Conservation (phyloP, 805 yeast species). For the Candida railenensis region DNA sequence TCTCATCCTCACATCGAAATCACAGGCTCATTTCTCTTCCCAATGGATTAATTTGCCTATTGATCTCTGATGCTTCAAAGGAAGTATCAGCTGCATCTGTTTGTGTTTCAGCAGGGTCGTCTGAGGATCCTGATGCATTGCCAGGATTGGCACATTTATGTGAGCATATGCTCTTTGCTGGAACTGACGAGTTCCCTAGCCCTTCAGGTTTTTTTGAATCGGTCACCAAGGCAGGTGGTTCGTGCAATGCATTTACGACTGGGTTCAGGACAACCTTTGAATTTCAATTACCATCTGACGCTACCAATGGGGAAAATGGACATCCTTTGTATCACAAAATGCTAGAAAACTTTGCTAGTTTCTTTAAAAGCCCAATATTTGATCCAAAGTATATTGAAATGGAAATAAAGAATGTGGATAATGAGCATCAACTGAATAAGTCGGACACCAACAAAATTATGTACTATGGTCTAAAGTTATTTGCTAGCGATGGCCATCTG, state of each 20-base stretch:
- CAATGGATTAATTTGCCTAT: conserved; percentile 66
- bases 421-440: conserved; percentile 63
- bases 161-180: conserved; percentile 67
- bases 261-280: conserved; percentile 65
- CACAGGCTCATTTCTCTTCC: conserved; percentile 51
- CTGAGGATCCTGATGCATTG: conserved; percentile 65
- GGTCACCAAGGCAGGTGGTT: conserved; percentile 52
- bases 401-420: conserved; percentile 62
- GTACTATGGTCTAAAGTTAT: conserved; percentile 56
- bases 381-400: conserved; percentile 36
- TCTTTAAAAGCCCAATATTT: conserved; percentile 53
- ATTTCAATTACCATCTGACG: conserved; percentile 56
- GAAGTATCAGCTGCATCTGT: conserved; percentile 68
- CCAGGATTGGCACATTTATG: conserved; percentile 90
- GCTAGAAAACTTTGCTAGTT: conserved; percentile 49
- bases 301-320: conserved; percentile 28
- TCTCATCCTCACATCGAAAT: conserved; percentile 33
- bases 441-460: conserved; percentile 43
- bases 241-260: conserved; percentile 65
- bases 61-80: conserved; percentile 74
- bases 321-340: conserved; percentile 16
- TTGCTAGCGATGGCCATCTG: conserved; percentile 49
- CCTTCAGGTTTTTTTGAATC: conserved; percentile 45
- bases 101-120: conserved; percentile 78
- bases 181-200: conserved; percentile 53